Evolutionary conservation across 2,329 filamentous ascomycete species (phyloP).

Genomic region (Diaporthe sp.): DNA sequence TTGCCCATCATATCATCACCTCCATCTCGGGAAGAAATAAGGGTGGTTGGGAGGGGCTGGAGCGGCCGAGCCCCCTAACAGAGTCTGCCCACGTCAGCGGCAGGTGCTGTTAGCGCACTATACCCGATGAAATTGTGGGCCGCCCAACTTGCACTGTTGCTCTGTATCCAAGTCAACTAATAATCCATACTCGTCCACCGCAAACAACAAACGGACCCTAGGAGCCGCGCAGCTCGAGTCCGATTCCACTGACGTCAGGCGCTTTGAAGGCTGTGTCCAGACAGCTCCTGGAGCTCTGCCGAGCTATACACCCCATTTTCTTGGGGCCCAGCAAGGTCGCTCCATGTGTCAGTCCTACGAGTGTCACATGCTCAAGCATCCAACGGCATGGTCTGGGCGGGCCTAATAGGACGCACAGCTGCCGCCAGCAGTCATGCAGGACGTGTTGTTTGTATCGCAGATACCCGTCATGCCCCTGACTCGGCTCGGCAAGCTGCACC

Average conservation of each 20-base stretch:
- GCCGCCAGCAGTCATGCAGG: neutral
- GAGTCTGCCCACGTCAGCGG: neutral
- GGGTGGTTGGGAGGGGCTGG: slow-evolving; percentile 32
- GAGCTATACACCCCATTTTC: neutral
- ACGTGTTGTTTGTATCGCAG: neutral
- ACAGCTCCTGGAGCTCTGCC: neutral
- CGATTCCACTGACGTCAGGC: slow-evolving; percentile 21
- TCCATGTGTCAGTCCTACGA: neutral
- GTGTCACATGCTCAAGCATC: slow-evolving; percentile 10
- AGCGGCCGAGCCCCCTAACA: slow-evolving; percentile 2
- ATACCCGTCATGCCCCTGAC: slow-evolving; percentile 6
- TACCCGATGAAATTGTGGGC: neutral
- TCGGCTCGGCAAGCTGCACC: neutral
- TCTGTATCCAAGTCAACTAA: neutral
- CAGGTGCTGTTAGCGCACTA: neutral
- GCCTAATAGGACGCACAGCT: neutral
- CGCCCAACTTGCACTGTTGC: neutral
- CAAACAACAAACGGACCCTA: neutral
- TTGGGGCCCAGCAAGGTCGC: neutral
- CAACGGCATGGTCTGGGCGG: neutral
- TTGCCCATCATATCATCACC: slow-evolving; percentile 24
- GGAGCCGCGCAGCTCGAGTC: neutral
- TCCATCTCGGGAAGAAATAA: slow-evolving; percentile 6
- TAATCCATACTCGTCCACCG: neutral
- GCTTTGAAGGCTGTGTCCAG: neutral